Percentiles rank a stretch among this genome's conserved stretches.
phyloP scores from a whole-genome alignment of 164 flowering plant species.

The Stephania cephalantha region DNA sequence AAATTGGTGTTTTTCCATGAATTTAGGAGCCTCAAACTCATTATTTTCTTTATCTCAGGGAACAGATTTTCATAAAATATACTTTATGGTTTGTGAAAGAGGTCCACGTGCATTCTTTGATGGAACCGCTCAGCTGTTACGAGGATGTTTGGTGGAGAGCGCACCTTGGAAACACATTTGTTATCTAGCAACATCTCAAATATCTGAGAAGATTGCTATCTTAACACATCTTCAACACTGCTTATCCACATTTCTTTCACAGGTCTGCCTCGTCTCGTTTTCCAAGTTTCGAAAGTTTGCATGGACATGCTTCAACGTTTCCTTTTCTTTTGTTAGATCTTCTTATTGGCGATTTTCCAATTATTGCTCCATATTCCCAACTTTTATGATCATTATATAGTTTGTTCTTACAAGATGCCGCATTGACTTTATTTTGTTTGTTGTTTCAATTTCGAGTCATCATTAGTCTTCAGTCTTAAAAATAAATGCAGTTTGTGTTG shows the following conservation, averaged over 20 bases:
- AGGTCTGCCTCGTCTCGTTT: conserved; percentile 40
- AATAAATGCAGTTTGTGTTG: background rate
- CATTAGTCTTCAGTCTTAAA: background rate
- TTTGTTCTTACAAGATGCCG: too few relatives aligned
- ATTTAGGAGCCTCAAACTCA: background rate
- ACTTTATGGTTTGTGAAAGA: background rate
- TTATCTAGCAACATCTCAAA: conserved; percentile 49
- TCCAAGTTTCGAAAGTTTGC: background rate
- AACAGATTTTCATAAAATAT: conserved; percentile 6
- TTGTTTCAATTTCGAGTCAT: background rate
- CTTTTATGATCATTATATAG: background rate
- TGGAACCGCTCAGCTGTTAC: too few relatives aligned
- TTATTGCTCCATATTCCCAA: background rate
- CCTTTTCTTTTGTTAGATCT: background rate
- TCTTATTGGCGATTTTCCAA: background rate
- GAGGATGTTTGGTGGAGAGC: conserved; percentile 50
- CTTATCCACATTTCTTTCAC: conserved; percentile 71
- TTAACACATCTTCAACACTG: conserved; percentile 49
- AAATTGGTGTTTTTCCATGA: background rate
- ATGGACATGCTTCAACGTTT: background rate
- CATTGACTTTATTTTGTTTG: background rate
- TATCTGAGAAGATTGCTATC: conserved; percentile 58
- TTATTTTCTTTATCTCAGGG: conserved; percentile 19
- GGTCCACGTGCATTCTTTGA: background rate
- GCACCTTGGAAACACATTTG: conserved; percentile 43